phyloP scores from a whole-genome alignment of 1,284 basidiomycete genomes.

The Malassezia equina region DNA sequence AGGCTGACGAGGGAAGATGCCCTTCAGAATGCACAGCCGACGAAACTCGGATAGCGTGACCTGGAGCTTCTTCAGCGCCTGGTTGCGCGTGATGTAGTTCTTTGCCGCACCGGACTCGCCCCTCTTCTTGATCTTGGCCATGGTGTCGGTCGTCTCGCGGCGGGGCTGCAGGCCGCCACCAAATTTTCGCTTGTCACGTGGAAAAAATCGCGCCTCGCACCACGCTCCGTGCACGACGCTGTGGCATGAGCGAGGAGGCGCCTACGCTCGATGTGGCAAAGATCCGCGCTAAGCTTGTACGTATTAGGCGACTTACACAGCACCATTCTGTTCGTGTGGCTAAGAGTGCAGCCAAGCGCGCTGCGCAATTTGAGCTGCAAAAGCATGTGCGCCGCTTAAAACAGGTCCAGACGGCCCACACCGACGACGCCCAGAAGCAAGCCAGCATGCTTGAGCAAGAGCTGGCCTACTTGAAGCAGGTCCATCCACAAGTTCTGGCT shows the following conservation, averaged over 20 bases:
- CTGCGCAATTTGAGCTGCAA: slow-evolving; percentile 9
- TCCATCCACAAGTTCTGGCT: slow-evolving; percentile 3
- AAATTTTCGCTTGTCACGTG: slow-evolving; percentile 17
- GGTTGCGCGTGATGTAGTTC: slow-evolving; percentile 63
- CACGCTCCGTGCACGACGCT: not conserved
- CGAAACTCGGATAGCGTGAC: slow-evolving; percentile 95
- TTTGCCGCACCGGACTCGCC: slow-evolving; percentile 67
- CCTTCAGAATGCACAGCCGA: slow-evolving; percentile 93
- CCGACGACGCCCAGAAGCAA: not conserved
- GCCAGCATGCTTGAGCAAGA: not conserved
- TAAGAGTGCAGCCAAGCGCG: slow-evolving; percentile 6
- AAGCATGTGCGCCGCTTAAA: slow-evolving; percentile 12
- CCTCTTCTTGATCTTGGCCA: slow-evolving; percentile 81
- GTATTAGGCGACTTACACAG: slow-evolving; percentile 3
- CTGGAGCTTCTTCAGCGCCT: slow-evolving; percentile 61
- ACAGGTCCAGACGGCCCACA: not conserved
- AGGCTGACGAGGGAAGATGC: slow-evolving; percentile 95
- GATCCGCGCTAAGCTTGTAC: slow-evolving; percentile 6
- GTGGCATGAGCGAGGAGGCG: slow-evolving; percentile 1
- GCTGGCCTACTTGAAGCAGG: not conserved
- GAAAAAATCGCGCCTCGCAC: not conserved
- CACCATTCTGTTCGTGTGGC: slow-evolving; percentile 9
- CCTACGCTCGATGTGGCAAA: not conserved
- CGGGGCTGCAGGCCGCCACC: not conserved
- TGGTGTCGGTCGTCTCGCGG: slow-evolving; percentile 45